Conservation (phyloP, 2,329 filamentous ascomycete species). For the Xylariaceae sp. region DNA sequence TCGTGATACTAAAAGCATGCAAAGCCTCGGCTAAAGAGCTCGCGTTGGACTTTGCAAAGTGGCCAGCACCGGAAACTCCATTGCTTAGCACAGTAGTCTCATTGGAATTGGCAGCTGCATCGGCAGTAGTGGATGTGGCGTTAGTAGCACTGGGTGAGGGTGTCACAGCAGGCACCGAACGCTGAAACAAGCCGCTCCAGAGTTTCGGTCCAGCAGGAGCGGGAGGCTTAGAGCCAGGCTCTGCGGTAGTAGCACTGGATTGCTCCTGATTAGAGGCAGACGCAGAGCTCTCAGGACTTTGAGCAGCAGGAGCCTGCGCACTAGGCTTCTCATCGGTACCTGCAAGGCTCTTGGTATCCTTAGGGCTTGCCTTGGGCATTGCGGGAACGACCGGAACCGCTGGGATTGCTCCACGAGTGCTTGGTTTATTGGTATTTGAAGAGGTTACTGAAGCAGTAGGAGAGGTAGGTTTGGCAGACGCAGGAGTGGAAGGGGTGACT, state of each 20-base stretch:
- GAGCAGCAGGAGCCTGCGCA: conserved; percentile 6
- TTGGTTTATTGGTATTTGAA: conserved; percentile 25
- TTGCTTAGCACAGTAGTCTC: conserved; percentile 22
- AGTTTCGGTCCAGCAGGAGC: conserved; percentile 31
- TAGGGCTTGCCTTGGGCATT: conserved; percentile 39
- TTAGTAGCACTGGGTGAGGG: conserved; percentile 25
- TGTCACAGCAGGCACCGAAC: conserved; percentile 19
- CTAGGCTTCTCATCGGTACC: conserved; percentile 21
- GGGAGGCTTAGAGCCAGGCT: conserved; percentile 27
- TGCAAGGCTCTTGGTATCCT: conserved; percentile 26
- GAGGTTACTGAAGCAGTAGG: conserved; percentile 21
- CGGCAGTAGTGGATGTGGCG: conserved; percentile 18
- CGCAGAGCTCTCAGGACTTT: conserved; percentile 14
- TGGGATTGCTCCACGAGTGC: conserved; percentile 32
- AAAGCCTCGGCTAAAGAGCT: conserved; percentile 59
- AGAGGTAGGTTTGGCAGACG: conserved; percentile 25
- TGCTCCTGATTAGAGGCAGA: too few relatives aligned
- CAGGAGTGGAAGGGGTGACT: conserved; percentile 35
- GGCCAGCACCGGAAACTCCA: conserved; percentile 25
- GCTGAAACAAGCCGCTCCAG: conserved; percentile 38
- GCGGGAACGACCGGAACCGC: conserved; percentile 43
- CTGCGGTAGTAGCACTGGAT: conserved; percentile 19
- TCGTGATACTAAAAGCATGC: conserved; percentile 64
- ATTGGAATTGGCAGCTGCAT: conserved; percentile 22
- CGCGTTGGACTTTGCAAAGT: conserved; percentile 43